Percentiles rank a stretch among this genome's conserved stretches.
Conservation (phyloP, 768 basidiomycete species). For the Tulasnella sp. region DNA sequence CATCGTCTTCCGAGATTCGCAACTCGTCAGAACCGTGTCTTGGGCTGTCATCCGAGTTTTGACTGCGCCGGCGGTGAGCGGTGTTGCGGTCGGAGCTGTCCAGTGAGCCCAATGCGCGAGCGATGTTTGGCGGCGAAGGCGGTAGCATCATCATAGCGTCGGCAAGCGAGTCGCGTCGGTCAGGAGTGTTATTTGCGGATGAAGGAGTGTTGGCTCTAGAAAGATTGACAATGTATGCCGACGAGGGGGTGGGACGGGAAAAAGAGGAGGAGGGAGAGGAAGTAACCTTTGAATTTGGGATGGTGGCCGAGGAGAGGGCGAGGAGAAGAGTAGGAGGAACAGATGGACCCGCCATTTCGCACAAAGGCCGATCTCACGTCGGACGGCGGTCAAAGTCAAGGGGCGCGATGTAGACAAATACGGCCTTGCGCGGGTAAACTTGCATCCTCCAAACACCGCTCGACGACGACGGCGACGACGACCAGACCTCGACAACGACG, state of each 20-base stretch:
- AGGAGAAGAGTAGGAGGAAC: neutral
- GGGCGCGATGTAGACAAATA: too few species aligned
- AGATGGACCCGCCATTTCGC: conserved; percentile 1
- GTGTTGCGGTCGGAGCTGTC: too few species aligned
- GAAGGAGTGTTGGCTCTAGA: conserved; percentile 1
- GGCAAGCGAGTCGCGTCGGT: neutral
- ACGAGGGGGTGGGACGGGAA: neutral
- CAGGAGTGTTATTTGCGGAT: neutral
- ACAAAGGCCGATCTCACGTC: conserved; percentile 8
- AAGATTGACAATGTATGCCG: neutral
- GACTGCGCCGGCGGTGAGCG: too few species aligned
- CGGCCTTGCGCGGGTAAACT: too few species aligned
- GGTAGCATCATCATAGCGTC: neutral
- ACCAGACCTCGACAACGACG: too few species aligned
- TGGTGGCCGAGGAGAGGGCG: neutral
- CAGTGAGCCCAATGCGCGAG: neutral
- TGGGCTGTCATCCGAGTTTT: too few species aligned
- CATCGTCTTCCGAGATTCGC: conserved; percentile 4
- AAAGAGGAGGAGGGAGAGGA: neutral
- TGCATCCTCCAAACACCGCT: too few species aligned
- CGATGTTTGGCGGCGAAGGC: neutral
- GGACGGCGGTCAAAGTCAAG: too few species aligned
- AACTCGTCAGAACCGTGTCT: neutral
- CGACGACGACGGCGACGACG: too few species aligned
- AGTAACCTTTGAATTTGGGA: neutral